Conservation (phyloP, 176 grass and related monocot genomes). For the Triticum turgidum region DNA sequence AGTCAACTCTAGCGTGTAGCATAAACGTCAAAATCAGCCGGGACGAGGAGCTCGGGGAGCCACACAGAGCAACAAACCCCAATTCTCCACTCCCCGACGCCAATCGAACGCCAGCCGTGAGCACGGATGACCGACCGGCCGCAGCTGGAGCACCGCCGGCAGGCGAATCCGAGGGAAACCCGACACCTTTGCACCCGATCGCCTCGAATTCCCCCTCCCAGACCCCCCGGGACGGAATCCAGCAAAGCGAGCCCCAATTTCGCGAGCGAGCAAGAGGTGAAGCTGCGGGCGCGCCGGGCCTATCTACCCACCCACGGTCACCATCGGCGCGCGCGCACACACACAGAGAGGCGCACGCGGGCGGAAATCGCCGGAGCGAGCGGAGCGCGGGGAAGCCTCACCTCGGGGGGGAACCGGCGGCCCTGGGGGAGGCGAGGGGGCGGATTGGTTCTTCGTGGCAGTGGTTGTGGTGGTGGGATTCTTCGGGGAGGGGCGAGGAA, state of each 20-base stretch:
- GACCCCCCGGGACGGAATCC: neutral
- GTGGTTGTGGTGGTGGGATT: too few species aligned
- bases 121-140: neutral
- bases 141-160: neutral
- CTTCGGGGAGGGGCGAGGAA: neutral
- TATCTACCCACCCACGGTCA: neutral
- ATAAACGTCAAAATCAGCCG: constrained; percentile 29
- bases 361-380: neutral
- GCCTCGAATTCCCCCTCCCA: neutral
- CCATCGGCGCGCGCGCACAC: neutral
- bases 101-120: constrained; percentile 5
- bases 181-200: constrained; percentile 41
- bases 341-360: neutral
- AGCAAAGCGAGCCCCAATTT: neutral
- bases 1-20: constrained; percentile 16
- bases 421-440: neutral
- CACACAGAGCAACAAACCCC: constrained; percentile 25
- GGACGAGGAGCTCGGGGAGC: neutral
- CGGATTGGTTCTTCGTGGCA: neutral
- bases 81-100: constrained; percentile 4
- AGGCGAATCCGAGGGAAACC: constrained; percentile 8
- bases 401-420: constrained; percentile 3
- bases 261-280: neutral
- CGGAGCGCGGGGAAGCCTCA: constrained; percentile 23
- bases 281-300: neutral